These are phyloP conservation scores for Poronia punctata DNA, from an alignment of 495 filamentous ascomycete genomes.

Conservation along the genomic window DNA sequence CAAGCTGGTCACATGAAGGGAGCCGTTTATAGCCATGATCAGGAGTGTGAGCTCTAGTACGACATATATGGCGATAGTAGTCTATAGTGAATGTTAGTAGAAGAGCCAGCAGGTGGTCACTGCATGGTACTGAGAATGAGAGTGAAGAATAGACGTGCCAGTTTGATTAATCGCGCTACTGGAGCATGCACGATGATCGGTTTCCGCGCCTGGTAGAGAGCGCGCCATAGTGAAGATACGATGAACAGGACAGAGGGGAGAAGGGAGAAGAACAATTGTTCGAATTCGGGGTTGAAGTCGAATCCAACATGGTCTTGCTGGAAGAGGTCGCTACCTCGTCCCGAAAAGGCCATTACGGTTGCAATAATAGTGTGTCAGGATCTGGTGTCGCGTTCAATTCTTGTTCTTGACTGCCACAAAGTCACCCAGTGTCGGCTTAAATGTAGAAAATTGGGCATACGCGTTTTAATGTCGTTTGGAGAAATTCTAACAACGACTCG, in stretches of 20 bases:
- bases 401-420: too few species aligned
- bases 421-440: too few species aligned
- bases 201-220: conserved; percentile 38
- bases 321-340: too few species aligned
- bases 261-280: conserved; percentile 48
- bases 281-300: conserved; percentile 57
- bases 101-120: background rate
- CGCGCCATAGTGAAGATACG: conserved; percentile 38
- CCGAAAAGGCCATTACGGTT: too few species aligned
- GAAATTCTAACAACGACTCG: too few species aligned
- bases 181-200: conserved; percentile 40
- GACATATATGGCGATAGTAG: conserved; percentile 33
- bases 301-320: conserved; percentile 26
- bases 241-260: conserved; percentile 45
- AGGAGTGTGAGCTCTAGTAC: conserved; percentile 40
- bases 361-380: too few species aligned
- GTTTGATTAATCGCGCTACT: conserved; percentile 33
- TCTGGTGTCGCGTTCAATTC: too few species aligned
- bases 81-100: conserved; percentile 21
- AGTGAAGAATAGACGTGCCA: conserved; percentile 29
- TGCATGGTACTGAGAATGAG: background rate
- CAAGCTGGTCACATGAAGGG: conserved; percentile 26
- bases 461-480: too few species aligned
- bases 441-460: too few species aligned
- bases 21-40: conserved; percentile 35